phyloP scores from a whole-genome alignment of 2,329 filamentous ascomycete genomes.

The Trichoderma pleuroti region DNA sequence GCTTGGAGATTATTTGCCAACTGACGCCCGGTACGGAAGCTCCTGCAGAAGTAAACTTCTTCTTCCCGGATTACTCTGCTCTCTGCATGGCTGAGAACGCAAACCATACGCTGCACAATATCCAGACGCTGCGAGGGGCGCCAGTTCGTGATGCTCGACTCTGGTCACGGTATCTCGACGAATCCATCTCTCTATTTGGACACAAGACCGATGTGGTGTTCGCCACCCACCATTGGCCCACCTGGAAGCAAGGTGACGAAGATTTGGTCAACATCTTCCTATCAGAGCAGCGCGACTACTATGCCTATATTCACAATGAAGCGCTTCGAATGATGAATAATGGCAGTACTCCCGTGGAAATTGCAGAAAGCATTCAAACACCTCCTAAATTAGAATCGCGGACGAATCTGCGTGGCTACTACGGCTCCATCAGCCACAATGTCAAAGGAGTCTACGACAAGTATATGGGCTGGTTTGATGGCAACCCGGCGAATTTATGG shows the following conservation, averaged over 20 bases:
- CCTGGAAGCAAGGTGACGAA: background rate
- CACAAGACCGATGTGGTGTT: background rate
- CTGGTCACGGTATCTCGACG: background rate
- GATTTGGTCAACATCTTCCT: background rate
- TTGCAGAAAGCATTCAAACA: background rate
- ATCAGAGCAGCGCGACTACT: background rate
- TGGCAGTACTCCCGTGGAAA: background rate
- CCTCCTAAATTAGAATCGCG: background rate
- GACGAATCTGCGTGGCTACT: background rate
- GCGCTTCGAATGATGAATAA: background rate
- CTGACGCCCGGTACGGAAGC: background rate
- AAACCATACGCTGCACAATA: background rate
- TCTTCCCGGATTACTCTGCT: background rate
- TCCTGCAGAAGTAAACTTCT: background rate
- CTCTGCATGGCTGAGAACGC: background rate
- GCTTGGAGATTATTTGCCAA: background rate
- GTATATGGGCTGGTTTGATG: background rate
- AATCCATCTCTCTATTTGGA: background rate
- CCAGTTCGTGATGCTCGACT: background rate
- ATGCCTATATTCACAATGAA: background rate
- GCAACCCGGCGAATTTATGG: background rate
- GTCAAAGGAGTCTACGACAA: background rate
- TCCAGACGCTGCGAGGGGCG: background rate
- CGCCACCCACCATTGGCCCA: background rate
- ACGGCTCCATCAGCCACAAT: background rate